These are phyloP conservation scores for Nadsonia commutata DNA, from an alignment of 1,139 yeast species.

Conservation along the genomic window DNA sequence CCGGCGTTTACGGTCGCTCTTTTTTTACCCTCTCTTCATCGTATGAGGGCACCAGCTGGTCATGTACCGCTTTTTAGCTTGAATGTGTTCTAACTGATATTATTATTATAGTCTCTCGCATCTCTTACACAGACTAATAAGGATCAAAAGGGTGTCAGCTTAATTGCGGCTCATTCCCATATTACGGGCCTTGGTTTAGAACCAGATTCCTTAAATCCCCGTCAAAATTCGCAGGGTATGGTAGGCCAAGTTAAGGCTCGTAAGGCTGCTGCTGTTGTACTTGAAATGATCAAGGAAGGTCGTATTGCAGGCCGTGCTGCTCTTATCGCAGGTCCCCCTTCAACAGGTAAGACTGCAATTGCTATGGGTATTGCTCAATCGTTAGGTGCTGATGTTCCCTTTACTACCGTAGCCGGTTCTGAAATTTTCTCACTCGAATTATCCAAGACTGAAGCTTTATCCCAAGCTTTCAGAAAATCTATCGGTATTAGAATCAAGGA, in stretches of 20 bases:
- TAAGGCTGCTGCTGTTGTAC: conserved; percentile 86
- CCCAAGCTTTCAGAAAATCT: conserved; percentile 89
- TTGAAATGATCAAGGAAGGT: conserved; percentile 87
- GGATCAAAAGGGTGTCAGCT: conserved; percentile 28
- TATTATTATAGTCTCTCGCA: no score
- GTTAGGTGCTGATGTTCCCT: conserved; percentile 84
- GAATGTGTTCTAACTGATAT: no score
- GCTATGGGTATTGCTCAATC: conserved; percentile 94
- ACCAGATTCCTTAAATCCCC: conserved; percentile 65
- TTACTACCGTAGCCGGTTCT: conserved; percentile 87
- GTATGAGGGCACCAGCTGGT: no score
- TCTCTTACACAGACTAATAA: conserved; percentile 22
- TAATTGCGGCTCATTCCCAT: conserved; percentile 92
- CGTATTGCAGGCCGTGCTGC: conserved; percentile 96
- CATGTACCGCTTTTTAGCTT: no score
- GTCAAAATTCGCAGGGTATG: conserved; percentile 79
- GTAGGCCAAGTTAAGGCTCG: conserved; percentile 94
- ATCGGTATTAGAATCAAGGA: conserved; percentile 93
- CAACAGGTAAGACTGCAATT: conserved; percentile 97
- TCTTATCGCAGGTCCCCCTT: conserved; percentile 93
- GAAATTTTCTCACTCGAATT: conserved; percentile 85
- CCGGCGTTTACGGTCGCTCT: no score
- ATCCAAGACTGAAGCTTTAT: conserved; percentile 87
- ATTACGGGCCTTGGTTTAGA: conserved; percentile 91
- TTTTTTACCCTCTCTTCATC: no score